Evolutionary conservation across 345 rosid genomes (phyloP), one percentile per base, ranked within the genome.

Genomic region (Murraya koenigii): DNA sequence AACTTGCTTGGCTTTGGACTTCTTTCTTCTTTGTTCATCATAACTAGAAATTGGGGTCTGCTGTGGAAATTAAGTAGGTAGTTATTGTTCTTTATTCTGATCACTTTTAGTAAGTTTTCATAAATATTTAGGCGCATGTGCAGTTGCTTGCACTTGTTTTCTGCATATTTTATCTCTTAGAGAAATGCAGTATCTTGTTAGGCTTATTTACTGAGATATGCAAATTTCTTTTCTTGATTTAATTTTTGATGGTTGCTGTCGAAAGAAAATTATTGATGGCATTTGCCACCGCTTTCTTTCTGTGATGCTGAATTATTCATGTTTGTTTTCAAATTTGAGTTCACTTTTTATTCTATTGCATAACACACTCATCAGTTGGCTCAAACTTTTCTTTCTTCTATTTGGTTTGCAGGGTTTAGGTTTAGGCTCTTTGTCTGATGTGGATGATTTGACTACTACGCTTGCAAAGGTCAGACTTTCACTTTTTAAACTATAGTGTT

Each of bases 381-480:
- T 74, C 74, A 71, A 65, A 69, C 63, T 55, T 5, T 75, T 23
- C 9, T 72, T 54, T 28, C 41, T 1, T 22, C 26, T 22, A 39
- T 22, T 62, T 81, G 74, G 60, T 76, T 85, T 66, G n/a, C 90
- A 92, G 96, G 87, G 84, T 88, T 52, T 81, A 75, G 83, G 87
- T 75, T 78, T 91, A 80, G 97, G 92, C 71, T 89, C 97, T 65
- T 74, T 91, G 39, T 88, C 97, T n/a, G 95, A 92, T n/a, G 77
- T 94, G 82, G 98, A 96, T 84, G 99, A 96, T 84, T 85, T 96
- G 66, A 86, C 99, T 49, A 91, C 90, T 74, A 94, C 99, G 66
- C 94, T 94, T 84, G 93, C 97, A 39, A 93, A 94, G 99, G 99
- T 96, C 22, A 81, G 86, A 30, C 49, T 26, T 68, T 15, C 60